Evolutionary conservation across 179 eudicot species (phyloP), one percentile per base, ranked within the genome.

Genomic region (Silene noctiflora): DNA sequence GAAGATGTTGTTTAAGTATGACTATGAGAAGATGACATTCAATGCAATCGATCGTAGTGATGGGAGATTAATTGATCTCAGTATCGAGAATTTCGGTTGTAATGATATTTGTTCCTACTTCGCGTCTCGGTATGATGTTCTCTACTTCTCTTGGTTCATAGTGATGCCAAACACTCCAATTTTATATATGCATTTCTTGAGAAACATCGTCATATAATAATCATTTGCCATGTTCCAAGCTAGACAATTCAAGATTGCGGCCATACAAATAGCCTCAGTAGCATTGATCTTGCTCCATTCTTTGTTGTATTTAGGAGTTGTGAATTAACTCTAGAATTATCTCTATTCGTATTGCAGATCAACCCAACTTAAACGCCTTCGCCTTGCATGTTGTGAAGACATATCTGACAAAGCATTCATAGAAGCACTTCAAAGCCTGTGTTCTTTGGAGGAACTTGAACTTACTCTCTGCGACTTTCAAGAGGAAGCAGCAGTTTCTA

Each of bases 371-470:
- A 86, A 79, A 79, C 72, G 86, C 69, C 94, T 93, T 35, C 84
- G 83, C 1, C 83, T 93, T 71, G 85, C 78, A 24, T 75, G 73
- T 65, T 87, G 90, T 81, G 63, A 75, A 33, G 1, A 19, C 10
- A 39, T 91, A 64, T 82, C 88, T 2, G 80, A 70, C 33, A 79
- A 80, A 3, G 82, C 77, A n/a, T 61, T 89, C 67, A 66, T 73
- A 20, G 79, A 81, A 72, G 87, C 85, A 22, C 21, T 83, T 31
- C 76, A 72, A 78, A 84, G 83, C 17, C 80, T 93, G 8, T 83
- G 89, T 1, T 74, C 76, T 16, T 77, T 90, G 69, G 91, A 90
- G 80, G 93, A 93, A 73, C 83, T 91, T 63, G 87, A 86, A 67
- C 81, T 91, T 55, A 81, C 78, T 70, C 72, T 60, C 27, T 73